Percentiles rank a stretch among this genome's conserved stretches.
Evolutionary conservation across 2,329 filamentous ascomycete genomes (phyloP).

Genomic region (Tolypocladium tundrense): DNA sequence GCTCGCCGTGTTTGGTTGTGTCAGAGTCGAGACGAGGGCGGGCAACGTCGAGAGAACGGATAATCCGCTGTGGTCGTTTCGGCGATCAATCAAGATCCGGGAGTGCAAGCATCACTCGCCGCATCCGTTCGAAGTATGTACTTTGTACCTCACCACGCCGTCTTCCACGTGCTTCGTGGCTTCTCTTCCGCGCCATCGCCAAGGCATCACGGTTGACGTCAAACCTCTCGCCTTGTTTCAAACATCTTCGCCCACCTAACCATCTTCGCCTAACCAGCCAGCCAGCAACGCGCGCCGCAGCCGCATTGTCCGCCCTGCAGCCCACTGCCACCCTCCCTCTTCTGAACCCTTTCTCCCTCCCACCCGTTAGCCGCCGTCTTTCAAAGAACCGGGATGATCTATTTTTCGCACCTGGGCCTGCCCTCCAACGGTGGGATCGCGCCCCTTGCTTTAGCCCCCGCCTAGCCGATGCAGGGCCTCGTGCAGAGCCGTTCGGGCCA

Average conservation of each 20-base stretch:
- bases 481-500: neutral
- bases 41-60: neutral
- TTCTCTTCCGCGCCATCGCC: neutral
- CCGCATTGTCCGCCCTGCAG: neutral
- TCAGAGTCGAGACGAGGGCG: neutral
- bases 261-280: neutral
- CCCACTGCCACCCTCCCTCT: neutral
- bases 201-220: neutral
- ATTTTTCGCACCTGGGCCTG: neutral
- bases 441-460: neutral
- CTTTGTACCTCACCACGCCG: neutral
- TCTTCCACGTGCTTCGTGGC: neutral
- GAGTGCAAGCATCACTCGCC: no score
- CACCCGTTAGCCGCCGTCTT: neutral
- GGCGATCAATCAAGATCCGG: no score
- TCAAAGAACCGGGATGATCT: neutral
- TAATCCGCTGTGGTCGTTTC: no score
- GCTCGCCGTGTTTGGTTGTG: neutral
- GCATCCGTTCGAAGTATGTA: no score
- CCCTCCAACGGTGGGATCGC: neutral
- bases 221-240: neutral
- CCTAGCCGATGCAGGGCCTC: neutral
- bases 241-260: neutral
- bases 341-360: neutral
- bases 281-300: neutral